phyloP scores from a whole-genome alignment of 345 rosid species.

The Acer saccharum region DNA sequence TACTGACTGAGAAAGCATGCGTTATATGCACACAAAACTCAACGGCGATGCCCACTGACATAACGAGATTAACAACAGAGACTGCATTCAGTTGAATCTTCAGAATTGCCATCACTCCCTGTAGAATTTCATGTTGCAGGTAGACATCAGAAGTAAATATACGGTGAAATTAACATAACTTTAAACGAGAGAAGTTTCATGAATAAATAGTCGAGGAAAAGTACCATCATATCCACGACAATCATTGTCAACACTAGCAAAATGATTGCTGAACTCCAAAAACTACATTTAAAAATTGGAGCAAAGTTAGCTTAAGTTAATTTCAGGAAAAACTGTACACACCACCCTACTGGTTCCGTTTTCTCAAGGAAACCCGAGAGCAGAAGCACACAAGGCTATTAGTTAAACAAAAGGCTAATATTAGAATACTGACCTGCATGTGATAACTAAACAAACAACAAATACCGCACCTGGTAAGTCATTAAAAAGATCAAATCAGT shows the following conservation, averaged over 20 bases:
- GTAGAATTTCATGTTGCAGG: constrained; percentile 38
- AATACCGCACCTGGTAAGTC: constrained; percentile 77
- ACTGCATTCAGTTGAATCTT: constrained; percentile 91
- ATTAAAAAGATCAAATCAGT: constrained; percentile 19
- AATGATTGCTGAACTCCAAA: constrained; percentile 92
- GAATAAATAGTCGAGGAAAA: constrained; percentile 3
- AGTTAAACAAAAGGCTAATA: neutral
- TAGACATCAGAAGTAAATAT: neutral
- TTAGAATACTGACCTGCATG: constrained; percentile 71
- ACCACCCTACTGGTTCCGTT: neutral
- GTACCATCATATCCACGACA: constrained; percentile 87
- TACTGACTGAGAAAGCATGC: constrained; percentile 83
- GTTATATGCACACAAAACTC: constrained; percentile 98
- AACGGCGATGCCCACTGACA: constrained; percentile 95
- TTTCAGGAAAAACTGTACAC: neutral
- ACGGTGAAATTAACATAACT: neutral
- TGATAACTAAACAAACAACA: constrained; percentile 82
- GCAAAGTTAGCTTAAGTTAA: constrained; percentile 4
- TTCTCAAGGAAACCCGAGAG: neutral
- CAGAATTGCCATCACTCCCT: constrained; percentile 96
- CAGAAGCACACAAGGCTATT: constrained; percentile 1
- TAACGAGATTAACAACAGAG: constrained; percentile 91
- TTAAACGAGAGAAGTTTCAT: neutral
- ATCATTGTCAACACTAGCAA: constrained; percentile 86
- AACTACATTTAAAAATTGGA: constrained; percentile 45